Conservation (phyloP, 805 yeast genomes). For the Kockiozyma suomiensis region DNA sequence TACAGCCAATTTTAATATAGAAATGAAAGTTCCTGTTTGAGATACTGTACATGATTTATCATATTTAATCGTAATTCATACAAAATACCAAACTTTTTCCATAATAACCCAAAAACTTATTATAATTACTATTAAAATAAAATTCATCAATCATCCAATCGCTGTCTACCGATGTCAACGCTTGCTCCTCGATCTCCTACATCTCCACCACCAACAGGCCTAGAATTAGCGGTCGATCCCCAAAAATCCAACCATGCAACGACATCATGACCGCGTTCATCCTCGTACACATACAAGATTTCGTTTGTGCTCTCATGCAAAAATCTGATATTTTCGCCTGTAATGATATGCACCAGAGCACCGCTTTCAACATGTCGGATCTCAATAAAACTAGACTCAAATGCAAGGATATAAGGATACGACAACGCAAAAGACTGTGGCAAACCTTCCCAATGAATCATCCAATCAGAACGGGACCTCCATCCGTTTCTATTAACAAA, state of each 20-base stretch:
- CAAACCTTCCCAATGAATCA: constrained; percentile 94
- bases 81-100: constrained; percentile 2
- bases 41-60: not conserved
- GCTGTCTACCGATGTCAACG: constrained; percentile 7
- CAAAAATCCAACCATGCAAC: constrained; percentile 92
- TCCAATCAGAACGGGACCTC: constrained; percentile 93
- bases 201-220: not conserved
- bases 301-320: constrained; percentile 86
- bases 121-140: too few species aligned
- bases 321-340: constrained; percentile 88
- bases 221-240: constrained; percentile 41
- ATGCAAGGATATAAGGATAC: constrained; percentile 90
- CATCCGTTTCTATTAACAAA: constrained; percentile 94
- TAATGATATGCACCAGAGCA: constrained; percentile 80
- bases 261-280: constrained; percentile 86
- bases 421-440: constrained; percentile 91
- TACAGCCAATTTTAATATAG: too few species aligned
- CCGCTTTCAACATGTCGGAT: constrained; percentile 88
- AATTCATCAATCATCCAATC: constrained; percentile 17
- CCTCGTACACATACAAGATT: constrained; percentile 88
- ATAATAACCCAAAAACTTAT: not conserved
- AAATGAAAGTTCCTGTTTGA: not conserved
- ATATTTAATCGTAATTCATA: not conserved
- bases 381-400: constrained; percentile 88
- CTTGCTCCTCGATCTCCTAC: not conserved